Conservation (phyloP, 768 basidiomycete genomes). For the Hemileccinum rubropunctum region DNA sequence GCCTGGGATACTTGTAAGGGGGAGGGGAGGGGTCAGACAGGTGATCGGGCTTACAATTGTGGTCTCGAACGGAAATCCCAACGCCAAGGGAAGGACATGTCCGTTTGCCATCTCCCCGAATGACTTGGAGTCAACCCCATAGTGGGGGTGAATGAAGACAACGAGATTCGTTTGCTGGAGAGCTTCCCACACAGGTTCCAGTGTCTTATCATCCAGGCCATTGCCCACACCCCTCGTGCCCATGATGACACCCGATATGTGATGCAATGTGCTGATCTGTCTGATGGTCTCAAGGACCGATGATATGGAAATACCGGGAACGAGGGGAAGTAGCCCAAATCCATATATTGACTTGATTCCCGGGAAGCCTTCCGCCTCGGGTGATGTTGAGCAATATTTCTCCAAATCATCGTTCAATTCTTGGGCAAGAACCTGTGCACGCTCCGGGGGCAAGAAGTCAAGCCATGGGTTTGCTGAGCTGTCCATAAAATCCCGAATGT, state of each 20-base stretch:
- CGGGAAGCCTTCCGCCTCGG: slow-evolving; percentile 32
- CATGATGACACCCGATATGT: slow-evolving; percentile 77
- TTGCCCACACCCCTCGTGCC: slow-evolving; percentile 75
- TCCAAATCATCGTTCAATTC: slow-evolving; percentile 79
- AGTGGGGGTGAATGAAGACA: slow-evolving; percentile 85
- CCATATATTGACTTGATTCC: slow-evolving; percentile 70
- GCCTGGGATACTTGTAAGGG: slow-evolving; percentile 41
- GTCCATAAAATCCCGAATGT: slow-evolving; percentile 9
- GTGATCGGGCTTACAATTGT: slow-evolving; percentile 58
- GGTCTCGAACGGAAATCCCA: slow-evolving; percentile 91
- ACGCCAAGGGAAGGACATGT: slow-evolving; percentile 81
- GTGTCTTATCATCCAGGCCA: slow-evolving; percentile 74
- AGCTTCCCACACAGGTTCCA: slow-evolving; percentile 83
- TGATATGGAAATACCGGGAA: slow-evolving; percentile 54
- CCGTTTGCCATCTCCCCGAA: slow-evolving; percentile 82
- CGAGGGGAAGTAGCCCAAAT: slow-evolving; percentile 82
- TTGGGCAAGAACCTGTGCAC: slow-evolving; percentile 64
- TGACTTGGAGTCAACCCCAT: slow-evolving; percentile 69
- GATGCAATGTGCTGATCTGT: slow-evolving; percentile 62
- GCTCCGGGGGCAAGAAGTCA: slow-evolving; percentile 72
- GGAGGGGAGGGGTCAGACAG: background rate
- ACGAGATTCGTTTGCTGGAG: slow-evolving; percentile 67
- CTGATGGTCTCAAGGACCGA: slow-evolving; percentile 62
- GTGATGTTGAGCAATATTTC: slow-evolving; percentile 69
- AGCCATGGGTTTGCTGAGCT: slow-evolving; percentile 92